Evolutionary conservation across 1,139 yeast species (phyloP).

Genomic region (Hansenula sp.): DNA sequence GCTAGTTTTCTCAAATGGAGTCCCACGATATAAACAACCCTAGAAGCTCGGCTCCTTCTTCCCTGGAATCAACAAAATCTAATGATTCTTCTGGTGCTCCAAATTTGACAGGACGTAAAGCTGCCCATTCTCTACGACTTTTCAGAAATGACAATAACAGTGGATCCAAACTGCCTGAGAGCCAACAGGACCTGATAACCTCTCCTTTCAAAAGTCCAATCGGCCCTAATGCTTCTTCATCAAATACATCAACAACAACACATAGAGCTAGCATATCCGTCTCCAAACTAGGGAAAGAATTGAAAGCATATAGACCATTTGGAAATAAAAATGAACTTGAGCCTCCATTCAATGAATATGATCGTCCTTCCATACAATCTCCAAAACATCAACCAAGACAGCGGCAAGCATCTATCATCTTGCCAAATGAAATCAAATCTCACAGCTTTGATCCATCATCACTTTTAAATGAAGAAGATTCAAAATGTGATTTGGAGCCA

Average conservation of each 20-base stretch:
- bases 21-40: not conserved
- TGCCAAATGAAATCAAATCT: constrained; percentile 2
- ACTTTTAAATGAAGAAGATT: not conserved
- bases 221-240: not conserved
- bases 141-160: constrained; percentile 33
- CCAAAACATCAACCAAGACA: not conserved
- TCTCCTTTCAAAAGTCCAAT: not conserved
- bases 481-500: constrained; percentile 34
- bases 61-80: constrained; percentile 3
- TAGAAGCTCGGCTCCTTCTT: constrained; percentile 1
- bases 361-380: not conserved
- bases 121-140: constrained; percentile 46
- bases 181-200: constrained; percentile 1
- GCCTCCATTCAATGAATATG: constrained; percentile 8
- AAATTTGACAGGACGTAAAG: constrained; percentile 37
- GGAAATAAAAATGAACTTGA: constrained; percentile 4
- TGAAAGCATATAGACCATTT: constrained; percentile 12
- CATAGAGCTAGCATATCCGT: constrained; percentile 4
- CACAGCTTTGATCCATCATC: not conserved
- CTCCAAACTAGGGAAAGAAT: constrained; percentile 9
- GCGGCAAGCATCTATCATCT: constrained; percentile 1
- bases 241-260: not conserved
- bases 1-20: not conserved
- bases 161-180: constrained; percentile 12
- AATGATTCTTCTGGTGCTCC: not conserved